Evolutionary conservation across 805 yeast species (phyloP), one percentile per base, ranked within the genome.

Genomic region (Candida cerambycidarum): DNA sequence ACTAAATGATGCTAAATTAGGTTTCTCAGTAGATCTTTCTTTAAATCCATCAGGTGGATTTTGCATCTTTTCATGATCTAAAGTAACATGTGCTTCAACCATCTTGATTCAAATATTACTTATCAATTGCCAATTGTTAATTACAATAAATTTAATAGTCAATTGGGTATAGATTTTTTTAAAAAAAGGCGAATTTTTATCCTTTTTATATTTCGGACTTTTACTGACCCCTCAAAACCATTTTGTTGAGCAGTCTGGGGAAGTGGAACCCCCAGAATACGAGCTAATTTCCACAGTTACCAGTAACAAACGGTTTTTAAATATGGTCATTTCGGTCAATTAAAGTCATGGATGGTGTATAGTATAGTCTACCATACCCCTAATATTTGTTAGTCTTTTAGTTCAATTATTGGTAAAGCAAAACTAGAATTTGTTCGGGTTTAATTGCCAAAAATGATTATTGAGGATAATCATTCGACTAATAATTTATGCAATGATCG

Each of bases 1-100:
- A 15, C 67, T 81, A 41, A 79, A 63, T 28, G 75, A 72, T 19
- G 66, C 48, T 44, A 80, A 56, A 57, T 76, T 68, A 9, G 83
- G 79, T 35, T 61, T 62, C 28, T 69, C 62, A 38, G 75, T 70
- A 51, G 78, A 74, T 46, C 78, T 61, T 25, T 67, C 68, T 40
- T 49, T 53, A 52, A 70, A 71, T 30, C 72, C 73, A 38, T 54
- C 49, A 8, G 74, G 80, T 44, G 66, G 71, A 5, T 45, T 47
- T 30, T 47, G 47, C 41, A 51, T 48, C 33, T 53, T 56, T 40
- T 64, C 70, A 54, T 64, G 69, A 44, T 64, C 70, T 39, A 65
- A 58, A 11, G 63, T 52, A 35, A 63, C 52, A 46, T 62, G 65
- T 13, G 50, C 43, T 29, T 48, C 49, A 34, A 48, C 55, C 53